Conservation (phyloP, 148 eudicot species). For the Cornus suecica region DNA sequence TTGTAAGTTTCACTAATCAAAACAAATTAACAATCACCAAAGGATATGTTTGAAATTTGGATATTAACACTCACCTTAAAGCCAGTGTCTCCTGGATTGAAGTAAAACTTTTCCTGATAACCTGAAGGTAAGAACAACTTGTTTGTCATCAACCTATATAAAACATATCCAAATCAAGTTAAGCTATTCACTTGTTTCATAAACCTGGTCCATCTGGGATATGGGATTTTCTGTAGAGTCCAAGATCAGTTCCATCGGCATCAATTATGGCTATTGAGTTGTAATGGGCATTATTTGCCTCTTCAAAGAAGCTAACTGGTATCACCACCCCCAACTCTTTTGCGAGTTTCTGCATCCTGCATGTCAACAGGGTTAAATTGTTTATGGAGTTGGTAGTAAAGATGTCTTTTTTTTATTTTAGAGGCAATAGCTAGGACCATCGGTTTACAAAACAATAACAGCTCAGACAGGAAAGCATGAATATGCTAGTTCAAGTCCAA, state of each 20-base stretch:
- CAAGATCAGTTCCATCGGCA: slow-evolving; percentile 95
- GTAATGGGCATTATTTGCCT: slow-evolving; percentile 95
- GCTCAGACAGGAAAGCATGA: not conserved
- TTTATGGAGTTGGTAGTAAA: not conserved
- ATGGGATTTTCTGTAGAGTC: slow-evolving; percentile 91
- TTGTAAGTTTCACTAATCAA: slow-evolving; percentile 14
- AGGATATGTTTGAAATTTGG: not conserved
- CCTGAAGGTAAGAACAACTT: slow-evolving; percentile 39
- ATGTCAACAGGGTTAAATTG: not conserved
- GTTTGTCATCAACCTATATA: not conserved
- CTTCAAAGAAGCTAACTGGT: slow-evolving; percentile 98
- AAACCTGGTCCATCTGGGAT: slow-evolving; percentile 98
- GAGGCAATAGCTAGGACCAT: not conserved
- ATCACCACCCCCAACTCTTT: slow-evolving; percentile 92
- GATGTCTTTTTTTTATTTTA: no score
- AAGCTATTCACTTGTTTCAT: not conserved
- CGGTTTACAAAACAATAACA: no score
- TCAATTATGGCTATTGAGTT: slow-evolving; percentile 92
- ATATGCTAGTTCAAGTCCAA: not conserved
- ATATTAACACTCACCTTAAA: slow-evolving; percentile 60
- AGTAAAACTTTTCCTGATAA: slow-evolving; percentile 95
- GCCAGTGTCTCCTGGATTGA: slow-evolving; percentile 95
- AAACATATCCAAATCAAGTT: not conserved
- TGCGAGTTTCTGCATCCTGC: slow-evolving; percentile 92
- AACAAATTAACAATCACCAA: slow-evolving; percentile 2